Percentiles rank a stretch among this genome's conserved stretches.
Evolutionary conservation across 108 stramenopile species (phyloP).

Genomic region (Cafeteria roenbergensis): DNA sequence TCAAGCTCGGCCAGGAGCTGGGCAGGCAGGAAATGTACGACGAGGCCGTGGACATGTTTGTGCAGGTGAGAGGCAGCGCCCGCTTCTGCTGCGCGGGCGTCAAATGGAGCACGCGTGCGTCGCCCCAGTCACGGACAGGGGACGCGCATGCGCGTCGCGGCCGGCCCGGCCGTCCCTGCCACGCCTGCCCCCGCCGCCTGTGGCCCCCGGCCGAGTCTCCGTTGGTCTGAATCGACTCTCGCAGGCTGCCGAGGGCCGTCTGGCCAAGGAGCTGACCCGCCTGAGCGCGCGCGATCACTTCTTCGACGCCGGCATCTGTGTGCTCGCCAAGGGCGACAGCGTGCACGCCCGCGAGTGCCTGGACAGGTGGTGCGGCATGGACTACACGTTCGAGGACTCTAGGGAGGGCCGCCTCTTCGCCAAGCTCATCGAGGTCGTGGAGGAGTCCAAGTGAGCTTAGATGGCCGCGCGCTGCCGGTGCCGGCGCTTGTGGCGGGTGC

Average conservation of each 20-base stretch:
- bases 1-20: background rate
- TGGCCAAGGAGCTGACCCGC: background rate
- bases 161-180: too few relatives aligned
- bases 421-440: background rate
- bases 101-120: too few relatives aligned
- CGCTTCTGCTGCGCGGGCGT: too few relatives aligned
- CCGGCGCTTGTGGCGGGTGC: too few relatives aligned
- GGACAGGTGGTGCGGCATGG: background rate
- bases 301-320: background rate
- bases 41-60: background rate
- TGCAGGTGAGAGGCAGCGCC: too few relatives aligned
- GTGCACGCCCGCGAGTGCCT: background rate
- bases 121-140: too few relatives aligned
- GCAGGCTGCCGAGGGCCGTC: too few relatives aligned
- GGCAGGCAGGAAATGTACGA: background rate
- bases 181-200: too few relatives aligned
- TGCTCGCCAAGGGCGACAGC: background rate
- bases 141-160: too few relatives aligned
- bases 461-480: too few relatives aligned
- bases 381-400: background rate
- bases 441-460: background rate
- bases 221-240: too few relatives aligned
- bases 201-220: too few relatives aligned
- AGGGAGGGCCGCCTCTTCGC: background rate
- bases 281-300: background rate